A percentile compares a stretch with the other conserved stretches of the same genome.
These are phyloP conservation scores for Acidiella bohemica DNA, from an alignment of 495 filamentous ascomycete genomes.

Conservation along the genomic window DNA sequence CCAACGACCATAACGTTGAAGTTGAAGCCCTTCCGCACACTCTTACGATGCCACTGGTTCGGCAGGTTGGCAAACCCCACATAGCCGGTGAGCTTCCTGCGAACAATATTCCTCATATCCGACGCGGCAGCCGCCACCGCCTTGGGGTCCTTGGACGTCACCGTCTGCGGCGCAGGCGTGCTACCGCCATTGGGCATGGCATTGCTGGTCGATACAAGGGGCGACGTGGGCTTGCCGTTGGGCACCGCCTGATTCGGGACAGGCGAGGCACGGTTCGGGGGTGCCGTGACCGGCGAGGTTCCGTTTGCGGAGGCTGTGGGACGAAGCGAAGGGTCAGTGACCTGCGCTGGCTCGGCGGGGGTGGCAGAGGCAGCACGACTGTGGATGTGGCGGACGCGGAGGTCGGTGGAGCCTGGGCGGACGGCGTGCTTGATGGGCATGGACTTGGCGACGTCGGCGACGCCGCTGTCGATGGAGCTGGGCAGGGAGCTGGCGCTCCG, in stretches of 20 bases:
- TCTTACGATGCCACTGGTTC: conserved; percentile 99
- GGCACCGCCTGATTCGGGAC: conserved; percentile 23
- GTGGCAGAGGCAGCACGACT: neutral
- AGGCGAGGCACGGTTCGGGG: conserved; percentile 27
- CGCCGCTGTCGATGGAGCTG: conserved; percentile 4
- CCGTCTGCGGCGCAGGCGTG: conserved; percentile 42
- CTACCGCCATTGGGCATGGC: conserved; percentile 41
- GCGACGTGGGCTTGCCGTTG: conserved; percentile 44
- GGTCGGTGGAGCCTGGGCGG: conserved; percentile 2
- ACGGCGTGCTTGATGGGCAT: neutral
- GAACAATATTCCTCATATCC: conserved; percentile 94
- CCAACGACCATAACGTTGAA: conserved; percentile 99
- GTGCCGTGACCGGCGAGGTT: conserved; percentile 11
- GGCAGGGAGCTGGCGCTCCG: conserved; percentile 1
- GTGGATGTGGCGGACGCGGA: conserved; percentile 1
- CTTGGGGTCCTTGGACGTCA: conserved; percentile 73
- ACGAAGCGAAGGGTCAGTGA: neutral
- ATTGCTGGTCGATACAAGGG: conserved; percentile 46
- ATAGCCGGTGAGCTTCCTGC: conserved; percentile 94
- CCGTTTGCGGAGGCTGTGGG: conserved; percentile 19
- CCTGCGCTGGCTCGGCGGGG: conserved; percentile 3
- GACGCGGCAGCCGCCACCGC: conserved; percentile 60
- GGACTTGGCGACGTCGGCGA: conserved; percentile 1
- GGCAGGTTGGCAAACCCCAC: conserved; percentile 98
- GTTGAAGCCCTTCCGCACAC: conserved; percentile 99